Evolutionary conservation across 2,329 filamentous ascomycete species (phyloP).

Genomic region (Fusarium sp.): DNA sequence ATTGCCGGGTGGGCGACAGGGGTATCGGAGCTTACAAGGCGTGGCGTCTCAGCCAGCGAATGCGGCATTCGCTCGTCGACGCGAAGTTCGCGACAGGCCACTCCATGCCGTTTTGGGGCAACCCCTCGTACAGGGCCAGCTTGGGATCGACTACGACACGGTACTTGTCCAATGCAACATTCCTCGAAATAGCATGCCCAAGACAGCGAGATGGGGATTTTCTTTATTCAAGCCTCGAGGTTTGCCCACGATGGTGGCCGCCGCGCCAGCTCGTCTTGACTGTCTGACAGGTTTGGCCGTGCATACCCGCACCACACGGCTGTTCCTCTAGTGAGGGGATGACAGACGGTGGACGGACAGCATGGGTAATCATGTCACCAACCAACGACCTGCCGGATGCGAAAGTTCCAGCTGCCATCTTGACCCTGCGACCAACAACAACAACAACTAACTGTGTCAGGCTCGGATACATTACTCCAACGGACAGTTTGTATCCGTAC

Average conservation of each 20-base stretch:
- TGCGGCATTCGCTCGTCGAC: slow-evolving; percentile 24
- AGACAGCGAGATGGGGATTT: not conserved
- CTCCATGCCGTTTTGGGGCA: slow-evolving; percentile 20
- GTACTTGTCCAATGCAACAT: slow-evolving; percentile 20
- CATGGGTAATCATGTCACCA: slow-evolving; percentile 5
- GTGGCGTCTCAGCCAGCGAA: slow-evolving; percentile 24
- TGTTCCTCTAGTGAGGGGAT: not conserved
- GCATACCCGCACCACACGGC: not conserved
- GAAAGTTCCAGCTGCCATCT: slow-evolving; percentile 15
- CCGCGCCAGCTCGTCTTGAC: not conserved
- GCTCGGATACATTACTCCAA: slow-evolving; percentile 11
- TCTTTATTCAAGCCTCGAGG: not conserved
- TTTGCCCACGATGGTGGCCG: not conserved
- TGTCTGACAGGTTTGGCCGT: not conserved
- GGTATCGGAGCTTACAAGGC: slow-evolving; percentile 21
- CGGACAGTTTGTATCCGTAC: slow-evolving; percentile 7
- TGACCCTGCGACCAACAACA: slow-evolving; percentile 10
- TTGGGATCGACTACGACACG: slow-evolving; percentile 26
- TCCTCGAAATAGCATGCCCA: slow-evolving; percentile 5
- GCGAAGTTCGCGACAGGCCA: slow-evolving; percentile 37
- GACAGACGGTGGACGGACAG: not conserved
- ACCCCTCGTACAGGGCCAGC: slow-evolving; percentile 9
- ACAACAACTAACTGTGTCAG: slow-evolving; percentile 12
- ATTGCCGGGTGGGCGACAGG: slow-evolving; percentile 24
- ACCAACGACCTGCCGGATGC: slow-evolving; percentile 29